Conservation (phyloP, 108 stramenopile species). For the Mediolabrus comicus region DNA sequence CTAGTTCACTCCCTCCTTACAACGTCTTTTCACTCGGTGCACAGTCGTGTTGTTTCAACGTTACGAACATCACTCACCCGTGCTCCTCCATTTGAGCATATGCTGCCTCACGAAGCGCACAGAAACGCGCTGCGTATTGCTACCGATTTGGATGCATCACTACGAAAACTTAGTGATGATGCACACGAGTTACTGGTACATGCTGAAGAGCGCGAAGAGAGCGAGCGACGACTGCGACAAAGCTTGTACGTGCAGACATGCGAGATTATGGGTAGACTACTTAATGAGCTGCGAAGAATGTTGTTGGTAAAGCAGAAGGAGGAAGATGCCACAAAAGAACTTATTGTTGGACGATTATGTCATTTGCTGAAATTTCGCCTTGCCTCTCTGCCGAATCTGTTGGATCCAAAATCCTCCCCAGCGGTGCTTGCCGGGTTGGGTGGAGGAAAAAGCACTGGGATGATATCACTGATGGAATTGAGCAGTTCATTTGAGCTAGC, state of each 20-base stretch:
- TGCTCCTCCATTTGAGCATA: conserved; percentile 70
- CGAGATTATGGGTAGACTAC: conserved; percentile 85
- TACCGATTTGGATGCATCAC: conserved; percentile 66
- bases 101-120: conserved; percentile 87
- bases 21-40: conserved; percentile 83
- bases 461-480: conserved; percentile 80
- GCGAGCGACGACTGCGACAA: conserved; percentile 74
- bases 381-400: conserved; percentile 67
- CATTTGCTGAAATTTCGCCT: conserved; percentile 84
- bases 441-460: conserved; percentile 51
- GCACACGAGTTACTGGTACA: conserved; percentile 88
- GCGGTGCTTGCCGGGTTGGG: conserved; percentile 50
- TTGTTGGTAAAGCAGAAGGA: conserved; percentile 33
- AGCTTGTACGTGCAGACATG: conserved; percentile 90
- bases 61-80: conserved; percentile 74
- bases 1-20: conserved; percentile 84
- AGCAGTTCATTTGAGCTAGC: conserved; percentile 84
- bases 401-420: conserved; percentile 79
- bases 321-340: conserved; percentile 65
- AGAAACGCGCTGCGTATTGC: conserved; percentile 84
- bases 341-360: conserved; percentile 85
- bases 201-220: conserved; percentile 88
- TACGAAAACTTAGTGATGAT: conserved; percentile 81
- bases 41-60: conserved; percentile 70
- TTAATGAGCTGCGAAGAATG: conserved; percentile 84